Evolutionary conservation across 148 eudicot species (phyloP), one percentile per base, ranked within the genome.

Genomic region (Vaccinium macrocarpon): DNA sequence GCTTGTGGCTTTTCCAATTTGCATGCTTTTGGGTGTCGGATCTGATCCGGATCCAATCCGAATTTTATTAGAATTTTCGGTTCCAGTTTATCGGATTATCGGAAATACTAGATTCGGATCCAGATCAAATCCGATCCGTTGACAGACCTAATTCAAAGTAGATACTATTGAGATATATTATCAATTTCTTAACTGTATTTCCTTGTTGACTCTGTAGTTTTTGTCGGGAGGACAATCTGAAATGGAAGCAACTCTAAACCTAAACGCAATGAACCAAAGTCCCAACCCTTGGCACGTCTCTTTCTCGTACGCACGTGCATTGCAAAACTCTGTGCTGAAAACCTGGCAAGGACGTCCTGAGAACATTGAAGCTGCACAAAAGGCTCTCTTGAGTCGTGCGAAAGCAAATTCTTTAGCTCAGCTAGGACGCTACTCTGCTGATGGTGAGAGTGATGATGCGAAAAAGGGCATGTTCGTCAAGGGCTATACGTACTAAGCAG

Each of bases 231-330:
- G 98, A 84, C 98, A 96, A 89, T 93, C 97, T 48, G 98, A 96
- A 90, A 89, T 87, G 79, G 97, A 96, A 84, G 98, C 99, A 71
- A 96, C 97, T 80, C 88, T 94, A 29, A 96, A 96, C 90, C 87
- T 96, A 81, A 92, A 96, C 21, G 95, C 99, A 70, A 96, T 96
- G 99, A 96, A 96, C 87, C 99, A 96, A 88, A 92, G 91, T 82
- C 95, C 97, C 66, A 96, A 96, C 94, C 98, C 98, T 79, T 96
- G 99, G 99, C 99, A 96, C 27, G 98, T 96, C 23, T 96, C 98
- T 18, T 96, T 96, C 91, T 96, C 99, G 11, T 96, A 96, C 74
- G 99, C 99, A 48, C 94, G 97, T 84, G 99, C 99, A 29, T 88
- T 96, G 25, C 98, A 96, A 79, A 96, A 96, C 93, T 84, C 91